These are phyloP conservation scores for Chytriomyces confervae DNA, from an alignment of 192 early-diverging fungal genomes.

Conservation along the genomic window DNA sequence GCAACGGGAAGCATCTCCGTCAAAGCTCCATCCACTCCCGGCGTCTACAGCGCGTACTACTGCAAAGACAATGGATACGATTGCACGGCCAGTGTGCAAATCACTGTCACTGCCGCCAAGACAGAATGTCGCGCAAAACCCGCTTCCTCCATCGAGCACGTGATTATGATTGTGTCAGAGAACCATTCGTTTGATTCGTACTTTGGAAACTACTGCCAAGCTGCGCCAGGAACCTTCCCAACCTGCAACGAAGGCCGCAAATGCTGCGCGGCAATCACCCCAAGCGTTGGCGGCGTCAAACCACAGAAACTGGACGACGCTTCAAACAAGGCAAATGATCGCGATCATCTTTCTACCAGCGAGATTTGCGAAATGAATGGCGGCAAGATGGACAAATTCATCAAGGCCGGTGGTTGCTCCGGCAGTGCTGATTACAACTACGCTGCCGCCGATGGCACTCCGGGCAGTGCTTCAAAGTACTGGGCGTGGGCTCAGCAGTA, in stretches of 20 bases:
- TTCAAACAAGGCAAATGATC: background rate
- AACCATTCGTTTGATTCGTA: constrained; percentile 28
- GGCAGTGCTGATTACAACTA: constrained; percentile 11
- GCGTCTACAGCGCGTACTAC: constrained; percentile 28
- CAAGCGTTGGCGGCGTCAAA: background rate
- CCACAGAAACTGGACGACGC: background rate
- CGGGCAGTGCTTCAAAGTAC: constrained; percentile 17
- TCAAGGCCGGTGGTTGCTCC: background rate
- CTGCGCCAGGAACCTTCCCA: background rate
- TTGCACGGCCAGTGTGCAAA: background rate
- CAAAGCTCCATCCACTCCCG: constrained; percentile 30
- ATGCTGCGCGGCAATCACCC: constrained; percentile 1
- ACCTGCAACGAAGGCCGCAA: constrained; percentile 15
- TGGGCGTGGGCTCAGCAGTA: constrained; percentile 20
- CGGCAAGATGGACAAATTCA: constrained; percentile 34
- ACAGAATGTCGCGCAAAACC: background rate
- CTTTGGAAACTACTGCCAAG: constrained; percentile 29
- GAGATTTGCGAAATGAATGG: constrained; percentile 30
- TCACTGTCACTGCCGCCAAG: constrained; percentile 8
- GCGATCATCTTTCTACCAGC: background rate
- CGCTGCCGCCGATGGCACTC: constrained; percentile 16
- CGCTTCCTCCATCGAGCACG: constrained; percentile 14
- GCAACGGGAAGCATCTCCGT: constrained; percentile 16
- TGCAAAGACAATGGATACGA: constrained; percentile 18
- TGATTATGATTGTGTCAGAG: constrained; percentile 19